A percentile compares a stretch with the other conserved stretches of the same genome.
Conservation (phyloP, 192 early-diverging fungal genomes). For the Phycomyces nitens region DNA sequence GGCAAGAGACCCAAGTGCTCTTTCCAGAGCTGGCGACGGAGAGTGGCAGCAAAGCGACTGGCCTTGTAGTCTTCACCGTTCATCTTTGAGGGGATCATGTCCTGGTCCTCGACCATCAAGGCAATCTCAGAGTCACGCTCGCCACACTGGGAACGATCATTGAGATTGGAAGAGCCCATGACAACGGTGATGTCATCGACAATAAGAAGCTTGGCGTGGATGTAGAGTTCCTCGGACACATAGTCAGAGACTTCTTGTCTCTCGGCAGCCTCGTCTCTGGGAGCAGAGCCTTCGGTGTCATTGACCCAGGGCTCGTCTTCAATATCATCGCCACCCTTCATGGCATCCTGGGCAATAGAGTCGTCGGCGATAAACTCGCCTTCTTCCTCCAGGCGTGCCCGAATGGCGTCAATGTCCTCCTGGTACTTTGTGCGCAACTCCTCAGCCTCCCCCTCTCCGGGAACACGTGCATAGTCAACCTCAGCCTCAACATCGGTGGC, state of each 20-base stretch:
- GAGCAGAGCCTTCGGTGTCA: constrained; percentile 3
- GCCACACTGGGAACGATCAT: constrained; percentile 87
- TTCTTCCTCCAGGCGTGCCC: background rate
- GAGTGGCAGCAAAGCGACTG: constrained; percentile 65
- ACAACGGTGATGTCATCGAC: constrained; percentile 82
- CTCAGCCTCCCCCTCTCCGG: constrained; percentile 14
- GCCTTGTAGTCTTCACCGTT: constrained; percentile 70
- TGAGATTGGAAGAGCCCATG: constrained; percentile 87
- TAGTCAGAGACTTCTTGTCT: constrained; percentile 33
- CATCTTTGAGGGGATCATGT: constrained; percentile 67
- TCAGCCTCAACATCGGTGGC: constrained; percentile 10
- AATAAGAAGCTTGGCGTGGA: constrained; percentile 87
- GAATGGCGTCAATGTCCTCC: background rate
- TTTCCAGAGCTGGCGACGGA: constrained; percentile 74
- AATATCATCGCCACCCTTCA: constrained; percentile 23
- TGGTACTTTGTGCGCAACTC: background rate
- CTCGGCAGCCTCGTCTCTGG: constrained; percentile 13
- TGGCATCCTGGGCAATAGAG: constrained; percentile 24
- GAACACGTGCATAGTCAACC: constrained; percentile 27
- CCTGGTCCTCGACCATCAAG: constrained; percentile 73
- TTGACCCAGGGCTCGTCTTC: constrained; percentile 25
- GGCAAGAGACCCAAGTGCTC: constrained; percentile 78
- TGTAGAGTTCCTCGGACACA: constrained; percentile 83
- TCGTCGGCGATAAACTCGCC: constrained; percentile 8
- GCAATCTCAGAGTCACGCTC: constrained; percentile 88